Evolutionary conservation across 2,329 filamentous ascomycete species (phyloP).

Genomic region (Knufia petricola): DNA sequence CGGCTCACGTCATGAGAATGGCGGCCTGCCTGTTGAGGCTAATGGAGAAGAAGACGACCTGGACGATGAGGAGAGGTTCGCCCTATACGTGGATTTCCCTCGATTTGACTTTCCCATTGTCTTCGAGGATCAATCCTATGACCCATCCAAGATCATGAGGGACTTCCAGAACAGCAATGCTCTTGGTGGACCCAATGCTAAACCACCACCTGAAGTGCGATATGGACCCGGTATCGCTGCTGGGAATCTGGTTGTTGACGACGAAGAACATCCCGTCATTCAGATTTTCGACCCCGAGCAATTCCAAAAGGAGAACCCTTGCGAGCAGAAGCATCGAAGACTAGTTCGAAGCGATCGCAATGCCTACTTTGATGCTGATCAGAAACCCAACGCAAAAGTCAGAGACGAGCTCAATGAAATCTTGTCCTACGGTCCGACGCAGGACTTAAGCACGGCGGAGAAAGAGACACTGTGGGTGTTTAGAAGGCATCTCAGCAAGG

Average conservation of each 20-base stretch:
- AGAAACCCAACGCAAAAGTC: slow-evolving; percentile 93
- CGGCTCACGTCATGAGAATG: slow-evolving; percentile 31
- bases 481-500: slow-evolving; percentile 81
- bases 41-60: slow-evolving; percentile 29
- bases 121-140: slow-evolving; percentile 89
- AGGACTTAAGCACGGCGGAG: slow-evolving; percentile 77
- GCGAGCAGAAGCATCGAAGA: slow-evolving; percentile 86
- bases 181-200: slow-evolving; percentile 60
- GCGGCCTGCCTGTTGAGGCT: slow-evolving; percentile 27
- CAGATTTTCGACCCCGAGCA: slow-evolving; percentile 90
- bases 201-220: slow-evolving; percentile 77
- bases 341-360: slow-evolving; percentile 87
- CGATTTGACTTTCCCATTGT: slow-evolving; percentile 93
- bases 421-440: slow-evolving; percentile 85
- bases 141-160: slow-evolving; percentile 69
- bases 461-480: slow-evolving; percentile 98
- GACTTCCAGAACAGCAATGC: slow-evolving; percentile 55
- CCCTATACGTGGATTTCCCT: slow-evolving; percentile 81
- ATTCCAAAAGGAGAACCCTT: slow-evolving; percentile 80
- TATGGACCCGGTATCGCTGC: slow-evolving; percentile 82
- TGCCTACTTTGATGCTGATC: slow-evolving; percentile 85
- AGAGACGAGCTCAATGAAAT: slow-evolving; percentile 87
- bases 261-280: slow-evolving; percentile 52
- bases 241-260: slow-evolving; percentile 41
- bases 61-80: slow-evolving; percentile 57